These are phyloP conservation scores for Solanum hybrid DNA, from an alignment of 305 asterid species.

Conservation along the genomic window DNA sequence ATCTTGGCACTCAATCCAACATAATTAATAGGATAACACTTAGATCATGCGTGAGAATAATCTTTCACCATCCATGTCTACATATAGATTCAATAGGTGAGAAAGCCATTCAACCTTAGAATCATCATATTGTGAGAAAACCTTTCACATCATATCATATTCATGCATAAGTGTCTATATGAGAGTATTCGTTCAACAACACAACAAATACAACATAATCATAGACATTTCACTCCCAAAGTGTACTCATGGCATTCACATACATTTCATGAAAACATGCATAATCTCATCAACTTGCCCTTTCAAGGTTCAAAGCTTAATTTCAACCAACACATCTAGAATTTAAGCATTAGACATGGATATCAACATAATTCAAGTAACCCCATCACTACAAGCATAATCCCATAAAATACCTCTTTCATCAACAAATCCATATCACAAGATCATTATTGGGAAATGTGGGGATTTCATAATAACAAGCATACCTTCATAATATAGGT, in stretches of 20 bases:
- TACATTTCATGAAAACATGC: not conserved
- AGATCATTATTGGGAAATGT: not conserved
- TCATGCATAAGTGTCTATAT: no score
- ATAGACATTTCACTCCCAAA: not conserved
- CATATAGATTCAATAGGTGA: no score
- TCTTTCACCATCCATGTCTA: no score
- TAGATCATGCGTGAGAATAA: no score
- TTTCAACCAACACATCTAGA: not conserved
- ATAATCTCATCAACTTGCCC: not conserved
- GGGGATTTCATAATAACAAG: not conserved
- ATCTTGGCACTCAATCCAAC: no score
- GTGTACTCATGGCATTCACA: not conserved
- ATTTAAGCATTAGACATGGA: not conserved
- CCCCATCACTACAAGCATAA: not conserved
- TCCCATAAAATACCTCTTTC: not conserved
- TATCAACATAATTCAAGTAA: not conserved
- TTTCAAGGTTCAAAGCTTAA: not conserved
- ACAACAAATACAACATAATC: not conserved
- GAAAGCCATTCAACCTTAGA: no score
- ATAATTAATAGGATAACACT: no score
- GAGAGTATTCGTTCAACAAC: not conserved
- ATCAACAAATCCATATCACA: not conserved
- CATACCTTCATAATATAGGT: no score
- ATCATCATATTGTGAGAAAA: no score
- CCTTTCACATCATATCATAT: no score